Conservation (phyloP, 106 monocot species). For the Allium cepa region DNA sequence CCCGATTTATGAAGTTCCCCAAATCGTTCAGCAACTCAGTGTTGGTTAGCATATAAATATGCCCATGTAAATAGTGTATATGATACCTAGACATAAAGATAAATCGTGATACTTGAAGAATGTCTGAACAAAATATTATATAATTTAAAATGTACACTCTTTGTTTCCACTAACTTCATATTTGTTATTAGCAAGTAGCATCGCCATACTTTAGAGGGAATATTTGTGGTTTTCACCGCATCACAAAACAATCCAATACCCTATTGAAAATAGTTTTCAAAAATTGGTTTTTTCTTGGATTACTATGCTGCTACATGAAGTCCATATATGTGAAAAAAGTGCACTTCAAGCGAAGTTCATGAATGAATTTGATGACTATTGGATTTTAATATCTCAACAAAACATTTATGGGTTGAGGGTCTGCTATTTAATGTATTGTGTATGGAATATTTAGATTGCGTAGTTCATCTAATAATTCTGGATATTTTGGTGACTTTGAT, state of each 20-base stretch:
- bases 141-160: not conserved
- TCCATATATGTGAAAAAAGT: too few relatives aligned
- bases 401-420: too few relatives aligned
- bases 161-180: conserved; percentile 59
- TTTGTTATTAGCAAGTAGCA: conserved; percentile 88
- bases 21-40: conserved; percentile 78
- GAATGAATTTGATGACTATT: too few relatives aligned
- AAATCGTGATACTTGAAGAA: not conserved
- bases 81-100: conserved; percentile 45
- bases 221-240: conserved; percentile 85
- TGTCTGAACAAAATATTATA: not conserved
- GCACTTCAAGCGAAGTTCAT: too few relatives aligned
- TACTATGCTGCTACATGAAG: too few relatives aligned
- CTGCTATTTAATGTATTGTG: too few relatives aligned
- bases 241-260: conserved; percentile 97
- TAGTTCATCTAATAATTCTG: too few relatives aligned
- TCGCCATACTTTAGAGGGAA: conserved; percentile 93
- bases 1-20: conserved; percentile 89
- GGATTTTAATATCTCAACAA: too few relatives aligned
- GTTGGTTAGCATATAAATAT: conserved; percentile 92
- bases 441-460: too few relatives aligned
- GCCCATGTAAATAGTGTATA: conserved; percentile 95
- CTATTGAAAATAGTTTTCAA: not conserved
- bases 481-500: too few relatives aligned
- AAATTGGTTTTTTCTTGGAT: too few relatives aligned